Base-by-base conservation (phyloP, 2,329 filamentous ascomycete genomes). In the Ophiostoma triangulosporum region DNA sequence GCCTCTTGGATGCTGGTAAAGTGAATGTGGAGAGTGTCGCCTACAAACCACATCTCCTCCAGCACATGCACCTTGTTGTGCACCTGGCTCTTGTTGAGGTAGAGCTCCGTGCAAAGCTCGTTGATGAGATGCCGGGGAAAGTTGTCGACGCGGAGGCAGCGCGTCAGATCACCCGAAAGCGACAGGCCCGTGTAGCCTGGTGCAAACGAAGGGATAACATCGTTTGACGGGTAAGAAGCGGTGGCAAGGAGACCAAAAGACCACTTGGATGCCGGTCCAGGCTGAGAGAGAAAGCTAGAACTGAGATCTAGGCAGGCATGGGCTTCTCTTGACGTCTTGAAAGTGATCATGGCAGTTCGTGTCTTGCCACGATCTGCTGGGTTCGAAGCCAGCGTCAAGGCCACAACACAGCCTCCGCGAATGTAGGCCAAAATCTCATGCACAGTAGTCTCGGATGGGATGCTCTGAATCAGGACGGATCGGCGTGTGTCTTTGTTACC, bases 11-110 rank as follows among this genome's bases (percentile, higher is more conserved):
- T 57, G 50, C 54, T 59, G 1, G 53, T 56, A 27, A 55, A 60
- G 15, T 57, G 51, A 6, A 60, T 57, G 43, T 56, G 51, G 14
- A 60, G 24, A 0, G 24, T 40, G 11, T 53, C 26, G 11, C 38
- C 54, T 11, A 50, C 51, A 20, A 56, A 60, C 58, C 58, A 60
- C 46, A 60, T 49, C 32, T 60, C 58, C 20, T 60, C 58, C 1
- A 60, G 49, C 0, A 32, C 27, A 9, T 48, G 33, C 14, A 57
- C 15, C 4, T 45, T 50, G 9, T 17, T 17, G 0, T 53, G 57
- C 4, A 38, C 17, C 5, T 20, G 29, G 5, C 32, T 29, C 2
- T 48, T n/a, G 3, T 49, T 52, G 1, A 60, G 24, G 7, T 20
- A 31, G 1, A 59, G 53, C 32, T 60, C 54, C 4, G 24, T 52